Base-by-base conservation (phyloP, 768 basidiomycete genomes). In the Lactarius evosmus region DNA sequence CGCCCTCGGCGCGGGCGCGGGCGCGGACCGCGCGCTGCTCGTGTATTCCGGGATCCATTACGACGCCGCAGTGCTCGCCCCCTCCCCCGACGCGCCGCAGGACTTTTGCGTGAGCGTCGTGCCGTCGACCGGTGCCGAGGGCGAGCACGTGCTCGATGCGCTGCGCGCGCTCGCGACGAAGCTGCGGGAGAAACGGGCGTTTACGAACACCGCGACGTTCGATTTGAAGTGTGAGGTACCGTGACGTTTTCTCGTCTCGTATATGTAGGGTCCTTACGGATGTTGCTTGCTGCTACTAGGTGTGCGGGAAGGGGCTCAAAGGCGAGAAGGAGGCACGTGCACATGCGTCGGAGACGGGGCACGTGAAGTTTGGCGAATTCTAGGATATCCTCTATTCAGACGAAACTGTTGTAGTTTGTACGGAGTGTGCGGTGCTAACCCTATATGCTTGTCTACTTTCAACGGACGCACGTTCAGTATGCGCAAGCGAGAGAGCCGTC, bases 1-100 rank as follows among this genome's bases (percentile, higher is more conserved):
- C 30, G 76, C 79, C 14, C 76, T 72, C n/a, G 68, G 68, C 12
- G 74, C 76, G 63, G 74, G 69, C 29, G 78, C 73, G 0, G 73
- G 74, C 29, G 78, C 73, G 0, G 73, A 74, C 59, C 73, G 75
- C 70, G 75, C 86, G 62, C 74, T 97, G 16, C 72, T 98, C n/a
- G 80, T 98, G 4, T 98, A 98, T 76, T 93, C 91, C 0, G 96
- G 96, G 3, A 97, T 98, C 52, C 95, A 98, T 74, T 99, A 99
- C 74, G 96, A 99, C 74, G 92, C 92, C 9, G 85, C 89, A 6
- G 87, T 91, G 0, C 77, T 95, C 44, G 85, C 95, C 17, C 97
- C 93, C 0, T 80, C 84, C 74, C 77, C 79, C 9, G 85, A 86
- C 52, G 91, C 89, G 2, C 91, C 92, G 0, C 71, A 78, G 30